Conservation (phyloP, 345 rosid genomes). For the Capsella bursapastoris region DNA sequence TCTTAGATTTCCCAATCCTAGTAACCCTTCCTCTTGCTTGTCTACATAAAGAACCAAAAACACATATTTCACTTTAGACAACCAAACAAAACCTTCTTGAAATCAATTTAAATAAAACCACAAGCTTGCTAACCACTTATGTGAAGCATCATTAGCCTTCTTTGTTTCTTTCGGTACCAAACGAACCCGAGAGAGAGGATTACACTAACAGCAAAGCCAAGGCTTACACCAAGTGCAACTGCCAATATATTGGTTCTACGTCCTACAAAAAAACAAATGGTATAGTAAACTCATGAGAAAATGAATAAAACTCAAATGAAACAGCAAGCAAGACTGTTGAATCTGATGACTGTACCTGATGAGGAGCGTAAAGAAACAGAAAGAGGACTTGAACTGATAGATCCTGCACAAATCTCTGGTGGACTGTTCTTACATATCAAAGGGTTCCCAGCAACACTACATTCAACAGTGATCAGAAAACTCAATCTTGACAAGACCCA, state of each 20-base stretch:
- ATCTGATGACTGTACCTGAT: conserved; percentile 46
- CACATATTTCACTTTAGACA: not conserved
- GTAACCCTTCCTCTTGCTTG: conserved; percentile 68
- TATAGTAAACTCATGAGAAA: conserved; percentile 21
- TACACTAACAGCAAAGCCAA: conserved; percentile 57
- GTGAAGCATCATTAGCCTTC: conserved; percentile 49
- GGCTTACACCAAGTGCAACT: conserved; percentile 69
- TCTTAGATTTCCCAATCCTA: conserved; percentile 78
- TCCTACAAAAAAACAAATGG: conserved; percentile 47
- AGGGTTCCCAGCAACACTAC: conserved; percentile 83
- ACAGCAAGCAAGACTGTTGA: not conserved
- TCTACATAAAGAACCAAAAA: conserved; percentile 49
- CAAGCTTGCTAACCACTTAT: conserved; percentile 49
- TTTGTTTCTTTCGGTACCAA: conserved; percentile 60
- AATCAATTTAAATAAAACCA: not conserved
- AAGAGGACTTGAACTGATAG: conserved; percentile 57
- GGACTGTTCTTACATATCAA: conserved; percentile 70
- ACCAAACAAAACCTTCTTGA: not conserved
- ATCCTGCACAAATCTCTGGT: conserved; percentile 63
- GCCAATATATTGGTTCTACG: conserved; percentile 68
- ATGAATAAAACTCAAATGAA: not conserved
- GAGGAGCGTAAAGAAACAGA: conserved; percentile 60
- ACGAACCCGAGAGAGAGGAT: conserved; percentile 58
- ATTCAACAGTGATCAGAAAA: conserved; percentile 36
- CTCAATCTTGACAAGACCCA: conserved; percentile 8